Evolutionary conservation across 768 basidiomycete species (phyloP).

Genomic region (Chalciporus chontae): DNA sequence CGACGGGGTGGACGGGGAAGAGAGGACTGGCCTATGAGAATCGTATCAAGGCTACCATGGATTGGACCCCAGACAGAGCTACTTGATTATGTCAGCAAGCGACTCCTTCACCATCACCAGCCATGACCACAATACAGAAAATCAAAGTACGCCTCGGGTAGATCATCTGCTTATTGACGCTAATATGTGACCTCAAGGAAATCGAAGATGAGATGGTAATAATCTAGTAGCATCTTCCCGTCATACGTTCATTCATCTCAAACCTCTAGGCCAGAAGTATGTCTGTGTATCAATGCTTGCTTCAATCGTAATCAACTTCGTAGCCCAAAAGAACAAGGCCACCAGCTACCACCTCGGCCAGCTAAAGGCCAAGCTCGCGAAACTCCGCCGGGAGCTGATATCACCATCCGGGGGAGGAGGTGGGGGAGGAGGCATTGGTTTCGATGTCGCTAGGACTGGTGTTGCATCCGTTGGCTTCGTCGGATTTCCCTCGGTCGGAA

Average conservation of each 20-base stretch:
- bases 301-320: slow-evolving; percentile 12
- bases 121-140: slow-evolving; percentile 88
- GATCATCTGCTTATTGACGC: slow-evolving; percentile 11
- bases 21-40: neutral
- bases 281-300: slow-evolving; percentile 25
- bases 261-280: slow-evolving; percentile 71
- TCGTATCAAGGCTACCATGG: neutral
- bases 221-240: slow-evolving; percentile 15
- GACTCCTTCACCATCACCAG: neutral
- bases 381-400: slow-evolving; percentile 92
- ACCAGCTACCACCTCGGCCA: slow-evolving; percentile 95
- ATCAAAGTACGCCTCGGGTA: slow-evolving; percentile 58
- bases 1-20: neutral
- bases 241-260: slow-evolving; percentile 26
- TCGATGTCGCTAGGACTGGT: slow-evolving; percentile 98
- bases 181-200: slow-evolving; percentile 48
- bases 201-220: slow-evolving; percentile 96
- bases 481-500: slow-evolving; percentile 92
- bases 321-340: slow-evolving; percentile 95
- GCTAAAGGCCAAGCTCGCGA: slow-evolving; percentile 97
- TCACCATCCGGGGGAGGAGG: slow-evolving; percentile 73
- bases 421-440: slow-evolving; percentile 86
- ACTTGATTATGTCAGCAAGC: slow-evolving; percentile 5
- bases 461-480: slow-evolving; percentile 95
- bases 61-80: neutral